These are phyloP conservation scores for Lasiosphaeria miniovina DNA, from an alignment of 495 filamentous ascomycete species.

Conservation along the genomic window DNA sequence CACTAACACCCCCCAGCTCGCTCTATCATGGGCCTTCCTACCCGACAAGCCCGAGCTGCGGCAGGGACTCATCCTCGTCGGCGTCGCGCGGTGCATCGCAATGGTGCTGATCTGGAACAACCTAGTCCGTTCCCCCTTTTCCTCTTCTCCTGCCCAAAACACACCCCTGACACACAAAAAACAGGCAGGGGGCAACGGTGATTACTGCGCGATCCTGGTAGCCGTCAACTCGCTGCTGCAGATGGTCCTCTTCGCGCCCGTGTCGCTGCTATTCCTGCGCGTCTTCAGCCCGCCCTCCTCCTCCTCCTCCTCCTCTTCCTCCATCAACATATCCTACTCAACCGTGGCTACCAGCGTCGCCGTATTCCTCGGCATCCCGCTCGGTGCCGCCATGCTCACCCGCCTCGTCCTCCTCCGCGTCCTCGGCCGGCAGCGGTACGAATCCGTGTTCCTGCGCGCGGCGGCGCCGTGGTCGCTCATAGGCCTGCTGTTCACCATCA, in stretches of 20 bases:
- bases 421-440: conserved; percentile 58
- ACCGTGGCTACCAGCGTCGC: conserved; percentile 76
- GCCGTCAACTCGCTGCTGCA: conserved; percentile 85
- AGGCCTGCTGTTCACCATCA: conserved; percentile 80
- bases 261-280: conserved; percentile 74
- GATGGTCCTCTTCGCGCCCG: conserved; percentile 80
- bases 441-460: conserved; percentile 65
- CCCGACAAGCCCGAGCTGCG: conserved; percentile 67
- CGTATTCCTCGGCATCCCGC: conserved; percentile 81
- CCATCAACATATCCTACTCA: conserved; percentile 58
- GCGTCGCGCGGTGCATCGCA: conserved; percentile 75
- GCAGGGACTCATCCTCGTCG: conserved; percentile 73
- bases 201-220: conserved; percentile 89
- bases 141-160: too few relatives aligned
- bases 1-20: conserved; percentile 47
- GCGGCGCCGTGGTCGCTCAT: conserved; percentile 73
- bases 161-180: conserved; percentile 18
- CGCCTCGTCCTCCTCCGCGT: conserved; percentile 59
- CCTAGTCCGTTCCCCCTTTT: conserved; percentile 32
- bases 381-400: conserved; percentile 75
- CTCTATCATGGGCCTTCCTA: conserved; percentile 76
- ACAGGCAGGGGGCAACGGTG: conserved; percentile 73
- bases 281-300: conserved; percentile 53
- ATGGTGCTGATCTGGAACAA: conserved; percentile 53
- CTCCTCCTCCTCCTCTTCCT: conserved; percentile 8